phyloP scores from a whole-genome alignment of 2,329 filamentous ascomycete species.

The Cordyceps javanica region DNA sequence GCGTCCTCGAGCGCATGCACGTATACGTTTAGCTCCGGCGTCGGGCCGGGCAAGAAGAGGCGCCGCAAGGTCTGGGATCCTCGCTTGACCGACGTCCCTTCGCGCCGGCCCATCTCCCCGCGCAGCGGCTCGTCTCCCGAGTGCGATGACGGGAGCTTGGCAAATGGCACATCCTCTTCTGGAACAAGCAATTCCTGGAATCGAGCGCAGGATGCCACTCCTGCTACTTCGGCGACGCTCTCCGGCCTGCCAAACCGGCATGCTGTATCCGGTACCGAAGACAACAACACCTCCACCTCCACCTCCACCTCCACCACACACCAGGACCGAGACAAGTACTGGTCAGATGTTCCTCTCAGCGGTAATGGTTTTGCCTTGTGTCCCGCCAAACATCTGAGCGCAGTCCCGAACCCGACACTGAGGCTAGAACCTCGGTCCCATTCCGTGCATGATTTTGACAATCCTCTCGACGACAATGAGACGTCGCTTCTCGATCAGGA shows the following conservation, averaged over 20 bases:
- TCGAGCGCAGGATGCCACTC: not conserved
- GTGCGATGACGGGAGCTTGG: not conserved
- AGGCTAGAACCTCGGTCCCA: not conserved
- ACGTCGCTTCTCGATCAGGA: not conserved
- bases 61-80: not conserved
- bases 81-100: not conserved
- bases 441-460: not conserved
- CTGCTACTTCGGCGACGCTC: not conserved
- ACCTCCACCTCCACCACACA: too few species aligned
- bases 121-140: not conserved
- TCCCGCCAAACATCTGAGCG: not conserved
- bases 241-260: not conserved
- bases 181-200: not conserved
- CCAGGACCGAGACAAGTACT: not conserved
- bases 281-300: not conserved
- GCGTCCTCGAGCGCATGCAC: not conserved
- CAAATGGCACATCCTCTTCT: not conserved
- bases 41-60: conserved; percentile 7
- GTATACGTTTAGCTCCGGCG: conserved; percentile 6
- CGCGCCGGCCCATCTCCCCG: not conserved
- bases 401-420: not conserved
- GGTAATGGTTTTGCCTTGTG: not conserved
- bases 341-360: not conserved
- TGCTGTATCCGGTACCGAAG: not conserved
- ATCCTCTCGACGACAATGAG: not conserved